Evolutionary conservation across 768 basidiomycete genomes (phyloP).

Genomic region (Lyophyllum semitale): DNA sequence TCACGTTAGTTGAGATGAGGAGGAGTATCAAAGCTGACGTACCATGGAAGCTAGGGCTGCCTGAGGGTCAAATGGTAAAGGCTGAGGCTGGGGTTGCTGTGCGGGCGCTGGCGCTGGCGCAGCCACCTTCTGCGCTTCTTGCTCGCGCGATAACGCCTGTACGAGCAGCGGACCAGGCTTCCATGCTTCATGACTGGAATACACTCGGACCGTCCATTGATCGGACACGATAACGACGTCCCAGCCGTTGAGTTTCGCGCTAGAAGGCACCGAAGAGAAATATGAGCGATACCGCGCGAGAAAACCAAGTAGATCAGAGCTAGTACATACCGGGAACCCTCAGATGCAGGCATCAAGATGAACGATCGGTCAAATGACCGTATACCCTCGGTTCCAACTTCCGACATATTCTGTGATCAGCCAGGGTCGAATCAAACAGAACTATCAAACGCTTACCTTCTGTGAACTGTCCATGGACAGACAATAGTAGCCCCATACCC

Average conservation of each 20-base stretch:
- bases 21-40: conserved; percentile 28
- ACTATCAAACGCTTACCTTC: conserved; percentile 63
- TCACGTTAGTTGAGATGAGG: background rate
- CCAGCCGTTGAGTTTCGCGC: conserved; percentile 87
- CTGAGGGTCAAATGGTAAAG: conserved; percentile 46
- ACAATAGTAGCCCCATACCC: conserved; percentile 65
- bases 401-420: conserved; percentile 7
- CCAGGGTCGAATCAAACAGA: background rate
- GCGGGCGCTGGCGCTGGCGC: conserved; percentile 26
- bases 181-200: conserved; percentile 83
- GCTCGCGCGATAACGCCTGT: conserved; percentile 45
- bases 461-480: conserved; percentile 86
- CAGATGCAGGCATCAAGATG: conserved; percentile 77
- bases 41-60: conserved; percentile 60
- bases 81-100: conserved; percentile 21
- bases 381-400: conserved; percentile 60
- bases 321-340: conserved; percentile 76
- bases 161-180: conserved; percentile 72
- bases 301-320: background rate
- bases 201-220: conserved; percentile 79
- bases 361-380: conserved; percentile 95
- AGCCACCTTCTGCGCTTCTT: conserved; percentile 26
- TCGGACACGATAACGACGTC: conserved; percentile 89
- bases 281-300: conserved; percentile 9
- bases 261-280: conserved; percentile 20